phyloP scores from a whole-genome alignment of 148 eudicot species.

The Camellia granthamiana region DNA sequence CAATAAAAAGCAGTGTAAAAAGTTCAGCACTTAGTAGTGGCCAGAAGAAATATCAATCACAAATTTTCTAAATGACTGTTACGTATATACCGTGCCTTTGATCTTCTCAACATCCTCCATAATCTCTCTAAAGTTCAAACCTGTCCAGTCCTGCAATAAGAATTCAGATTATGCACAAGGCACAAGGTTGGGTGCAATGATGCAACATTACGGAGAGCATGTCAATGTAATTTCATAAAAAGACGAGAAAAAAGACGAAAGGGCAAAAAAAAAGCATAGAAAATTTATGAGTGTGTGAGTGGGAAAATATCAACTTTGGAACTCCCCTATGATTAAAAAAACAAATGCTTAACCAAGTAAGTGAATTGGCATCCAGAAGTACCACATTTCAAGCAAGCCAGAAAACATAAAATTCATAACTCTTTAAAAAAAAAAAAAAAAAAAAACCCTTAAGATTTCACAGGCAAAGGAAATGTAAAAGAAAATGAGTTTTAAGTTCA shows the following conservation, averaged over 20 bases:
- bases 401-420: neutral
- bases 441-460: neutral
- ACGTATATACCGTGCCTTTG: conserved; percentile 73
- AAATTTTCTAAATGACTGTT: neutral
- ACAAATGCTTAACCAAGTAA: neutral
- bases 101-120: conserved; percentile 97
- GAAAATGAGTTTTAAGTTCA: neutral
- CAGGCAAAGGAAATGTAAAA: neutral
- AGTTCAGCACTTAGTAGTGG: neutral
- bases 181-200: conserved; percentile 7
- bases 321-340: neutral
- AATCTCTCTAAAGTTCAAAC: conserved; percentile 77
- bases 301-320: neutral
- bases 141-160: conserved; percentile 88
- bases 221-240: neutral
- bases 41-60: neutral
- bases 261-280: neutral
- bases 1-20: neutral
- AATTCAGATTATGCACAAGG: conserved; percentile 6
- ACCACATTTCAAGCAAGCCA: conserved; percentile 1
- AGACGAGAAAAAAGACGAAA: neutral
- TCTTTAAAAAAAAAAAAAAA: neutral
- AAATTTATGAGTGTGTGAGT: neutral
- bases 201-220: neutral
- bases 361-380: neutral